Evolutionary conservation across 768 basidiomycete species (phyloP), one percentile per base, ranked within the genome.

Genomic region (Xerocomus potaroensis): DNA sequence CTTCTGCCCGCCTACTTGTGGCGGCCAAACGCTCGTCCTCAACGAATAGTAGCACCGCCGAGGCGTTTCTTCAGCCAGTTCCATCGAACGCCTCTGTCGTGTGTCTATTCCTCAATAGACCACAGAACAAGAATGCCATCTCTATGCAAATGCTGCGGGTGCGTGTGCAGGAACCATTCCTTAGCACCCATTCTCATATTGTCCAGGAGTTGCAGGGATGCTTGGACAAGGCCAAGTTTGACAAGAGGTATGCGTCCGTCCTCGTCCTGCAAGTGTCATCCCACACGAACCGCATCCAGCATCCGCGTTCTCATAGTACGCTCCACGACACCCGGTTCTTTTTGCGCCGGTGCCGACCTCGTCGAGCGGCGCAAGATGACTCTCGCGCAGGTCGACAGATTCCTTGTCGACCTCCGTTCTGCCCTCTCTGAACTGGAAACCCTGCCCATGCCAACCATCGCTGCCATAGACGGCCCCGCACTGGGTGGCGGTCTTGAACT

Each of bases 281-380:
- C 19, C 30, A 36, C 24, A 18, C 19, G 33, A 4, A 29, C 23
- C 32, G 4, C 15, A 49, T 33, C 31, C 51, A 91, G 87, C 47
- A 73, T 84, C 43, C 84, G 91, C 47, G 80, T 86, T 0, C 76
- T 97, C 49, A 81, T 97, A 45, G 63, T 97, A n/a, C 79, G 84
- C 43, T 93, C 93, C 7, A 78, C 87, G 1, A 77, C 82, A 1
- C 55, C 74, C n/a, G 83, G 82, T 19, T 74, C 87, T 3, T 97
- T 96, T 68, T 97, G 93, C 62, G 84, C 93, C 14, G 93, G 93
- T 10, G 93, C 93, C 8, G 93, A 97, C 65, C 79, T 96, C 37
- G 73, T 73, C 41, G 93, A 97, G 61, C 75, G 93, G 44, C 80
- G 82, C n/a, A 77, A 77, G 2, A 96, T 97, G 93, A 71, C 82